These are phyloP conservation scores for Lumnitzera littorea DNA, from an alignment of 345 rosid species.

Conservation along the genomic window DNA sequence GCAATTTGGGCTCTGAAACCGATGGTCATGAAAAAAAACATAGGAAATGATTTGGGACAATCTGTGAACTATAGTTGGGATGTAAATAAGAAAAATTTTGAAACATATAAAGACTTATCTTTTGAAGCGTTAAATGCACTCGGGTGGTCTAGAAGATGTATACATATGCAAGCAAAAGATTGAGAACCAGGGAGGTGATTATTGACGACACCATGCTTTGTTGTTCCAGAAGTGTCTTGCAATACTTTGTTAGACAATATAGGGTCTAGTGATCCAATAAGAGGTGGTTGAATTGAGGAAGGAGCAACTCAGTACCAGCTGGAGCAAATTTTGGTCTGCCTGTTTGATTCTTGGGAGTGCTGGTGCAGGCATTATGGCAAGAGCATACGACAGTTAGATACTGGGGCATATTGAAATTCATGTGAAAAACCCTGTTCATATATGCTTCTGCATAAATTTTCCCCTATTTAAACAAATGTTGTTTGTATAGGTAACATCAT, in stretches of 20 bases:
- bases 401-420: constrained; percentile 16
- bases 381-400: constrained; percentile 12
- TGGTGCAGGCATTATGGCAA: constrained; percentile 5
- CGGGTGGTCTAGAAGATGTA: not conserved
- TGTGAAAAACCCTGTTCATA: constrained; percentile 1
- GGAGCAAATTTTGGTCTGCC: constrained; percentile 6
- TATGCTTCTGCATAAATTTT: not conserved
- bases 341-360: constrained; percentile 1
- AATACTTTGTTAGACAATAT: not conserved
- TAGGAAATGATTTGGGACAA: constrained; percentile 10
- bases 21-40: constrained; percentile 11
- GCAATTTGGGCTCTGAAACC: constrained; percentile 9
- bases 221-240: constrained; percentile 1
- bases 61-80: constrained; percentile 7
- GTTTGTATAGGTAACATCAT: constrained; percentile 17
- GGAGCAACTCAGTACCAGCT: constrained; percentile 6
- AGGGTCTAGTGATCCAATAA: constrained; percentile 5
- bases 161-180: not conserved
- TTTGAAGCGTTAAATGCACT: constrained; percentile 11
- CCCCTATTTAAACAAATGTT: constrained; percentile 10
- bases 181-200: not conserved
- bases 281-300: constrained; percentile 10
- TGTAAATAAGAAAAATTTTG: constrained; percentile 15
- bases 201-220: not conserved
- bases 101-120: constrained; percentile 11